Evolutionary conservation across 2,329 filamentous ascomycete species (phyloP).

Genomic region (Cladosporium colombiae): DNA sequence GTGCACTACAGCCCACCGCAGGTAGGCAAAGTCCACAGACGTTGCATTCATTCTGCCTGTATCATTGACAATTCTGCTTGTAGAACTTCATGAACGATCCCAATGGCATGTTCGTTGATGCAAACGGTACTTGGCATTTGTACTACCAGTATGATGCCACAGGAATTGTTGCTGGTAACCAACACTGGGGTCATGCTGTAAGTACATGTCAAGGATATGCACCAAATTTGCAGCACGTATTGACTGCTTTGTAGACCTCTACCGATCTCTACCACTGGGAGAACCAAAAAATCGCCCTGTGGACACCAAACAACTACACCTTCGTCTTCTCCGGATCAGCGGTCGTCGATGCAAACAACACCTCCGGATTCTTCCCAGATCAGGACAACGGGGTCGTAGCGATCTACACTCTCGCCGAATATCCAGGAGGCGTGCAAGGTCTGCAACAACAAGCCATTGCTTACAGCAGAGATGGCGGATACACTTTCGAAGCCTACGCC

Average conservation of each 20-base stretch:
- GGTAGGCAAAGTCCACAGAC: background rate
- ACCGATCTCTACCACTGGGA: constrained; percentile 64
- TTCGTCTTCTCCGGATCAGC: constrained; percentile 57
- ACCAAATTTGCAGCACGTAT: background rate
- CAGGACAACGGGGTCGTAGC: constrained; percentile 65
- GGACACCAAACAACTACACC: constrained; percentile 56
- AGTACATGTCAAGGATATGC: background rate
- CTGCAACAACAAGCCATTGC: constrained; percentile 61
- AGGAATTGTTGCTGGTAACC: constrained; percentile 54
- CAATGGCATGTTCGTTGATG: constrained; percentile 63
- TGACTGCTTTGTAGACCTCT: background rate
- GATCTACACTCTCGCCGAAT: constrained; percentile 53
- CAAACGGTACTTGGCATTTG: constrained; percentile 60
- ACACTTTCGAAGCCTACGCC: constrained; percentile 61
- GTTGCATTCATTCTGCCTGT: background rate
- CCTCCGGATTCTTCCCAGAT: constrained; percentile 64
- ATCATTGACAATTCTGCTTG: background rate
- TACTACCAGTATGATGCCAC: constrained; percentile 66
- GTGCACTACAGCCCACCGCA: constrained; percentile 57
- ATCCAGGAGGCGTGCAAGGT: constrained; percentile 35
- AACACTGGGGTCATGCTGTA: constrained; percentile 59
- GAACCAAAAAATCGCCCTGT: constrained; percentile 64
- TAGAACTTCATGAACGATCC: constrained; percentile 54
- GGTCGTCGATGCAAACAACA: constrained; percentile 64
- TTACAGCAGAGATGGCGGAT: constrained; percentile 63